Base-by-base conservation (phyloP, 75 land plant genomes). In the Picea glauca region DNA sequence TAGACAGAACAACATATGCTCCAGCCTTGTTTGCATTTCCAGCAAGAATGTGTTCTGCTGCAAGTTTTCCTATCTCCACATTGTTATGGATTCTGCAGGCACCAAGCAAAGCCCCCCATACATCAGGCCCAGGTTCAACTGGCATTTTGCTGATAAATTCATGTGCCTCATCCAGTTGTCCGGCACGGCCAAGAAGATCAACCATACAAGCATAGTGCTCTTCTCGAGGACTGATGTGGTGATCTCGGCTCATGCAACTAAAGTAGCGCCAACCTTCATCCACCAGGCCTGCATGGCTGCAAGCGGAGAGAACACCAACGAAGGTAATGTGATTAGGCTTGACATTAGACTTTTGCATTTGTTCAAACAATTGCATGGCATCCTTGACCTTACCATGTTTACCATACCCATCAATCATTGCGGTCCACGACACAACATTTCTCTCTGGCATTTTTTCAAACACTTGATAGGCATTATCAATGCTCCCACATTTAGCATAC, bases 21-120 rank as follows among this genome's bases (percentile, higher is more conserved):
- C 86, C 84, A 56, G 91, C 60, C 77, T 80, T 89, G 14, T 20
- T 4, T 20, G 84, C 84, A 58, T 89, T 84, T 14, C 63, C 21
- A 46, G 82, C 84, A 72, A 89, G 32, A 33, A 86, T 58, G 31
- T 74, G 81, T n/a, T 61, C 62, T 65, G 57, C 68, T n/a, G 80
- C 85, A n/a, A 82, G 67, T 62, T 80, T 75, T 9, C 77, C 91
- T 58, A 89, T 65, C 18, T 80, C 76, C 7, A 80, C 46, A 60
- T 86, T 82, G 40, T 80, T 78, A 70, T 86, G 81, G 23, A 82
- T 78, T 81, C 84, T 80, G 61, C 87, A 87, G 13, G 85, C 85
- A 32, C 83, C 89, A 58, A 87, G 83, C 81, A 90, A 62, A 15
- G 90, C 86, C 40, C 87, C 90, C 90, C 90, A 88, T 5, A 88